Conservation (phyloP, 2,329 filamentous ascomycete species). For the Pleurostoma richardsiae region DNA sequence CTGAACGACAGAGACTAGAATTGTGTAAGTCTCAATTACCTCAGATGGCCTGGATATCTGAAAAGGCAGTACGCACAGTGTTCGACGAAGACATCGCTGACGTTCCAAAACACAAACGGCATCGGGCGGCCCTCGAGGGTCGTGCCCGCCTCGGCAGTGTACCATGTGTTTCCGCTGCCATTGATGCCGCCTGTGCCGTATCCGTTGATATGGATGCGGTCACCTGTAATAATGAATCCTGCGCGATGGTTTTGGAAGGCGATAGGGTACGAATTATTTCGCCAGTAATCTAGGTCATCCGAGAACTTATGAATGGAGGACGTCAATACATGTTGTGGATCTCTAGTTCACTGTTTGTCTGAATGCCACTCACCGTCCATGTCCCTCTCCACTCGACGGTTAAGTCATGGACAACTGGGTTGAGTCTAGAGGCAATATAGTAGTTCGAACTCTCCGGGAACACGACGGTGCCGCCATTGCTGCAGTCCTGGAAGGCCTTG, state of each 20-base stretch:
- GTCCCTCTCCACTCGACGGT: conserved; percentile 45
- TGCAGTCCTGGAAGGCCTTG: conserved; percentile 17
- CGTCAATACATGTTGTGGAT: neutral
- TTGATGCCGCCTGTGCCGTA: conserved; percentile 46
- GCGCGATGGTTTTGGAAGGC: conserved; percentile 52
- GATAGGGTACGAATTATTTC: conserved; percentile 46
- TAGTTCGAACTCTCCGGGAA: conserved; percentile 46
- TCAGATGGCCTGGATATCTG: no score
- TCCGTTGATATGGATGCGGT: conserved; percentile 45
- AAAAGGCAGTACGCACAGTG: conserved; percentile 24
- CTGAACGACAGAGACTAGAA: conserved; percentile 36
- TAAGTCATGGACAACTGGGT: conserved; percentile 43
- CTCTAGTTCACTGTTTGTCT: neutral
- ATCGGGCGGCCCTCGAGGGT: conserved; percentile 48
- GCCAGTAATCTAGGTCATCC: conserved; percentile 47
- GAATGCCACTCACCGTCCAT: conserved; percentile 33
- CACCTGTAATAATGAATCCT: conserved; percentile 44
- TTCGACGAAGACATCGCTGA: conserved; percentile 45
- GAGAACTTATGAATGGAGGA: conserved; percentile 28
- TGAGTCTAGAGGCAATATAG: conserved; percentile 42
- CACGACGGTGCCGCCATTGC: conserved; percentile 30
- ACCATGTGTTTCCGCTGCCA: conserved; percentile 51
- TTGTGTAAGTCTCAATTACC: no score
- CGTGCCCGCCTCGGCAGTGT: conserved; percentile 36
- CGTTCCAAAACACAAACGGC: conserved; percentile 55